Evolutionary conservation across 2,329 filamentous ascomycete species (phyloP), one percentile per base, ranked within the genome.

Genomic region (Lachnellula willkommii): DNA sequence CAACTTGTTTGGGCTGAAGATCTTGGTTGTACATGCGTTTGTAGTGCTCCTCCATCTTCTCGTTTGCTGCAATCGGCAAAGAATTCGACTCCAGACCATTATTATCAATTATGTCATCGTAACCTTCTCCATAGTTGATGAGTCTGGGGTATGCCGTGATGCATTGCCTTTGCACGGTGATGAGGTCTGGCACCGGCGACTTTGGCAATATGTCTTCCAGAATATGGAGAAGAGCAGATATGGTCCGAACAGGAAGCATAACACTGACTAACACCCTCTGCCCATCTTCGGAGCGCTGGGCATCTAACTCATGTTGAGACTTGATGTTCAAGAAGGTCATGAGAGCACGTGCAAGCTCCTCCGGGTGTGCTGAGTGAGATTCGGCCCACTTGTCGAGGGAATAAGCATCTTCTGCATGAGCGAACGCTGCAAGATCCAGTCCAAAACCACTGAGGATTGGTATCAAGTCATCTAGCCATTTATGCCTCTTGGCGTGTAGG

Each of bases 11-110:
- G 17, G 96, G 89, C 60, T 93, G 87, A 20, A 92, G 84, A 63
- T 96, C 90, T 62, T 90, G 88, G 62, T 90, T 89, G 70, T 99
- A 99, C 92, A 99, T 97, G 67, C 89, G 89, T 73, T 96, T 96
- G 72, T 96, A 99, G 60, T 96, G 87, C 63, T 96, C 90, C 68
- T 97, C 92, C 94, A 99, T 99, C 70, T 90, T 89, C 61, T 82
- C 84, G 63, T 95, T 92, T 53, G 93, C 90, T 22, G 85, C 84
- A 20, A 82, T 78, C 0, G 92, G 87, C 1, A 99, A 79, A 1
- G 83, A 80, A 66, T 97, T 95, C n/a, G 89, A 86, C 20, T 87
- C 83, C 64, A 84, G 82, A 46, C 90, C 88, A 68, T 95, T 96
- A 9, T 80, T 79, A 66, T 97, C 90, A 62, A 99, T 92, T 43